A percentile compares a stretch with the other conserved stretches of the same genome.
Evolutionary conservation across 331 rosid species (phyloP).

Genomic region (Cydonia oblonga): DNA sequence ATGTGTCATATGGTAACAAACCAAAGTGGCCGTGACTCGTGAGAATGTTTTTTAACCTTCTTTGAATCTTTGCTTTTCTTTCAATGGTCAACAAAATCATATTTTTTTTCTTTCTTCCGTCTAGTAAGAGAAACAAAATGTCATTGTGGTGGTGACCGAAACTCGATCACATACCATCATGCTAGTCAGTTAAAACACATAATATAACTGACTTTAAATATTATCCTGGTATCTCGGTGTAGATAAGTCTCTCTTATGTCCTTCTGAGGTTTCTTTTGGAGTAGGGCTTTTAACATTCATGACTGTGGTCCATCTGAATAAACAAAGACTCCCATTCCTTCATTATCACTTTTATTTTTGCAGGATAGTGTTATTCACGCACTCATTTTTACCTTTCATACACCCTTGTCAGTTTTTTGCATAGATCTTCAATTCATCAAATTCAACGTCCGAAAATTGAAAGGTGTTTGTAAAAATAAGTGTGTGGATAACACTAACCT

Average conservation of each 20-base stretch:
- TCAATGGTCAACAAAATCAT: constrained; percentile 19
- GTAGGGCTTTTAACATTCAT: not conserved
- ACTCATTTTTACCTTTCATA: too few species aligned
- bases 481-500: too few species aligned
- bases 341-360: not conserved
- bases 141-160: rapidly evolving
- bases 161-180: rapidly evolving
- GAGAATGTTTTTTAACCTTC: constrained; percentile 10
- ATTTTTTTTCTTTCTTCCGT: not conserved
- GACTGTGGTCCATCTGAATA: not conserved
- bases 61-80: constrained; percentile 29
- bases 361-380: not conserved
- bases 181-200: not conserved
- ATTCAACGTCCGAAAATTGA: too few species aligned
- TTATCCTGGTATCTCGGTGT: rapidly evolving
- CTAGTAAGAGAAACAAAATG: not conserved
- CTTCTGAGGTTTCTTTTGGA: not conserved
- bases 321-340: not conserved
- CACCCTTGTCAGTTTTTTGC: too few species aligned
- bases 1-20: not conserved
- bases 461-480: too few species aligned
- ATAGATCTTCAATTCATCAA: too few species aligned
- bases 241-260: not conserved
- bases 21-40: not conserved
- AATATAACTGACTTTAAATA: too few species aligned